Conservation (phyloP, 176 grass and related monocot genomes). For the Guadua angustifolia region DNA sequence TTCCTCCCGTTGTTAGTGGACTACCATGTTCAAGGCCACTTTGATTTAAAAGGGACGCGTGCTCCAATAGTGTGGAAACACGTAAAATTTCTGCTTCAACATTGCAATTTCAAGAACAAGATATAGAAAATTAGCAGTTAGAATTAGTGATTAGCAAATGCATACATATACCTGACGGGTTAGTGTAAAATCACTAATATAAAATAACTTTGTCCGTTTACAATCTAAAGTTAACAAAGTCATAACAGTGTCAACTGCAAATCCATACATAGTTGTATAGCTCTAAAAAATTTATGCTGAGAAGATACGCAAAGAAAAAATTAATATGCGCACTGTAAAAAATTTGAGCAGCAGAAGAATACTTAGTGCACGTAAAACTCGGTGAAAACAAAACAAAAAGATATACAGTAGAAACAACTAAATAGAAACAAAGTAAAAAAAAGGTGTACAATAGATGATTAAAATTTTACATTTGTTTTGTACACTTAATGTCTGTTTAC, state of each 20-base stretch:
- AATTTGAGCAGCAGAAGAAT: neutral
- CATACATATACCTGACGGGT: slow-evolving; percentile 52
- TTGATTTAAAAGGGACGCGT: slow-evolving; percentile 80
- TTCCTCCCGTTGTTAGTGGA: slow-evolving; percentile 93
- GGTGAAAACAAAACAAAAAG: neutral
- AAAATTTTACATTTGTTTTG: neutral
- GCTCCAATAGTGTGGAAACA: slow-evolving; percentile 95
- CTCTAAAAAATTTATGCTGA: slow-evolving; percentile 26
- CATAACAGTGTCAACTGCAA: slow-evolving; percentile 24
- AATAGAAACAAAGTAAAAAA: slow-evolving; percentile 20
- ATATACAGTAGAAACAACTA: slow-evolving; percentile 1
- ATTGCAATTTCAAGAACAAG: slow-evolving; percentile 94
- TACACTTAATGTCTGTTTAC: slow-evolving; percentile 10
- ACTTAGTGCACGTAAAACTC: neutral
- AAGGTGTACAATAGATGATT: neutral
- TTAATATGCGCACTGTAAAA: neutral
- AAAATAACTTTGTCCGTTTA: neutral
- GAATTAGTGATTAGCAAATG: slow-evolving; percentile 73
- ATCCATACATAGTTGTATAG: slow-evolving; percentile 21
- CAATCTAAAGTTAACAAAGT: slow-evolving; percentile 4
- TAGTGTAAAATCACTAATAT: slow-evolving; percentile 50
- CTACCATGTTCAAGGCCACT: slow-evolving; percentile 99
- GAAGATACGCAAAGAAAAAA: slow-evolving; percentile 27
- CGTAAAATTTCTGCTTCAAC: slow-evolving; percentile 99
- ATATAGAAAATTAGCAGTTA: slow-evolving; percentile 90